Conservation (phyloP, 257 asterid species). For the Rhazya stricta region DNA sequence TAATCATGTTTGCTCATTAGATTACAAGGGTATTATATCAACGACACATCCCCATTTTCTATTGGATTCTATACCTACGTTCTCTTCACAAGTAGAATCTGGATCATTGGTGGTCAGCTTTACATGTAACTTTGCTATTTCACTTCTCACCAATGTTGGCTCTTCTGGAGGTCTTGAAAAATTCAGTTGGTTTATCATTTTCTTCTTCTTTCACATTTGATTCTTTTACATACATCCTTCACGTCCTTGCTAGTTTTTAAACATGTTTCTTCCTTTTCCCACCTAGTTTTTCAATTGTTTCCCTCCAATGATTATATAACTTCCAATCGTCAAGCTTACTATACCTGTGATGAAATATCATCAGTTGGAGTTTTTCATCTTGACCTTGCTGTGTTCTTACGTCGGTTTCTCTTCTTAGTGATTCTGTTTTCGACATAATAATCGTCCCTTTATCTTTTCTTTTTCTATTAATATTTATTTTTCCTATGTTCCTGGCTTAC, state of each 20-base stretch:
- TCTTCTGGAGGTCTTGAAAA: not conserved
- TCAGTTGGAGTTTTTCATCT: not conserved
- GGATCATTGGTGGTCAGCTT: not conserved
- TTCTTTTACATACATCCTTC: not conserved
- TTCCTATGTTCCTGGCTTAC: constrained; percentile 1
- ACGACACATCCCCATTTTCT: not conserved
- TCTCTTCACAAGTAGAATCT: not conserved
- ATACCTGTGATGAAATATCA: not conserved
- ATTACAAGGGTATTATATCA: not conserved
- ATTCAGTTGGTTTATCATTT: not conserved
- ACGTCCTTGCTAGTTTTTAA: not conserved
- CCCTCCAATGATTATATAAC: not conserved
- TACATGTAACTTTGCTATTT: not conserved
- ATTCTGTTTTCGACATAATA: not conserved
- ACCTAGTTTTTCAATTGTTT: too few species aligned
- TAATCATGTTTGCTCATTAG: not conserved
- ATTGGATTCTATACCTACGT: not conserved
- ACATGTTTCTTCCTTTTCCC: not conserved
- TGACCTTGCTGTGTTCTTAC: not conserved
- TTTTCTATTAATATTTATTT: not conserved
- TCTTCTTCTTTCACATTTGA: not conserved
- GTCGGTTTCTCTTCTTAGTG: not conserved
- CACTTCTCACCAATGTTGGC: not conserved
- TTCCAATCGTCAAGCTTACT: not conserved
- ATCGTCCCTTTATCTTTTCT: not conserved